A percentile compares a stretch with the other conserved stretches of the same genome.
These are phyloP conservation scores for Gypsophila paniculata DNA, from an alignment of 179 eudicot genomes.

Conservation along the genomic window DNA sequence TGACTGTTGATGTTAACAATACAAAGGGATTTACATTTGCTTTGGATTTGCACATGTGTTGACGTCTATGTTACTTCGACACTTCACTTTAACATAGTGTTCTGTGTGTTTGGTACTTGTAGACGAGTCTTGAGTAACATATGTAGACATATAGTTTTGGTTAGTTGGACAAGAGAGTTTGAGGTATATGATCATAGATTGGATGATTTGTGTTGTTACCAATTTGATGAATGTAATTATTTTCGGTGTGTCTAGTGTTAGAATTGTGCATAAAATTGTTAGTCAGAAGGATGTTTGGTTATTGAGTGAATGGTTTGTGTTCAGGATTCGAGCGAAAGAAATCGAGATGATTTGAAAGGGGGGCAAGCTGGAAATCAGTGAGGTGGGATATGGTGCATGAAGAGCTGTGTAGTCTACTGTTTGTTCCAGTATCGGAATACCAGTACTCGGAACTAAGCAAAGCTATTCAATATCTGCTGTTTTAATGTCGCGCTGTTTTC, in stretches of 20 bases:
- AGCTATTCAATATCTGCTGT: constrained; percentile 20
- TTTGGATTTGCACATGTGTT: constrained; percentile 18
- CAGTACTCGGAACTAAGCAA: constrained; percentile 22
- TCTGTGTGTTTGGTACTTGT: too few relatives aligned
- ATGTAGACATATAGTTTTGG: neutral
- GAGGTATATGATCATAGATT: constrained; percentile 18
- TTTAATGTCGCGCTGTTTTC: constrained; percentile 64
- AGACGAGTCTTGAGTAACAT: too few relatives aligned
- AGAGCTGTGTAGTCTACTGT: constrained; percentile 21
- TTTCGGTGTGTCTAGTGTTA: constrained; percentile 10
- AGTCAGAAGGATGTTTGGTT: constrained; percentile 22
- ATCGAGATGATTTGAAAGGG: constrained; percentile 18
- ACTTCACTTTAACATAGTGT: too few relatives aligned
- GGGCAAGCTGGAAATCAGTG: constrained; percentile 35
- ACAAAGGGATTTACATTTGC: constrained; percentile 15
- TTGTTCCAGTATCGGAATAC: constrained; percentile 30
- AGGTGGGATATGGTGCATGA: constrained; percentile 41
- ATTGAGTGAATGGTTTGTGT: constrained; percentile 19
- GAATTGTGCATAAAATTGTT: constrained; percentile 18
- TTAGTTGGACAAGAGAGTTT: constrained; percentile 13
- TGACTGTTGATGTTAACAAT: constrained; percentile 15
- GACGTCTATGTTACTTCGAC: neutral
- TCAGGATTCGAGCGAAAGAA: constrained; percentile 23
- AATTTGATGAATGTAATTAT: constrained; percentile 14
- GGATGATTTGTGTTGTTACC: constrained; percentile 14